These are phyloP conservation scores for Xylariaceae sp. DNA, from an alignment of 2,329 filamentous ascomycete genomes.

Conservation along the genomic window DNA sequence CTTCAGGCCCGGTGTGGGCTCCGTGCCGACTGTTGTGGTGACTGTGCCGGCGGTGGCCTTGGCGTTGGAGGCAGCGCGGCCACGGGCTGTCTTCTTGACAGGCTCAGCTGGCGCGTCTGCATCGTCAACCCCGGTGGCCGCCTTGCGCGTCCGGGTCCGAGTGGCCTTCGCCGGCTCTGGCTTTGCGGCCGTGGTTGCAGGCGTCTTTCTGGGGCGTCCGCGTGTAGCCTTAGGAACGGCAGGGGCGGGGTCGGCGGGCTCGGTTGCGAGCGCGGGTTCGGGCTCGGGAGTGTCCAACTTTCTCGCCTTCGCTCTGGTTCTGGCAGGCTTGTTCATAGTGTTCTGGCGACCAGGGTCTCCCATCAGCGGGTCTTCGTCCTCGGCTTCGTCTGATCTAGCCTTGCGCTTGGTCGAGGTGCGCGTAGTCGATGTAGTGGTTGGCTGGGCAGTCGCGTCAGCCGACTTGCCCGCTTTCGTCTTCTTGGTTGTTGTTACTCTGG, in stretches of 20 bases:
- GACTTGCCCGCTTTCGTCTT: constrained; percentile 9
- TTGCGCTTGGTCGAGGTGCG: constrained; percentile 40
- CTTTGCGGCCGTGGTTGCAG: constrained; percentile 25
- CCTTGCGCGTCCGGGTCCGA: constrained; percentile 24
- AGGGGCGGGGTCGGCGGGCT: constrained; percentile 14
- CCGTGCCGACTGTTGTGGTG: constrained; percentile 24
- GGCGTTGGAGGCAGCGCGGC: constrained; percentile 25
- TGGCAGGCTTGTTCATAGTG: constrained; percentile 26
- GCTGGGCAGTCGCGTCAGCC: constrained; percentile 4
- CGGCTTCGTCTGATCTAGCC: constrained; percentile 44
- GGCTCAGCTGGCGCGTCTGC: constrained; percentile 22
- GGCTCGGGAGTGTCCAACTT: constrained; percentile 29
- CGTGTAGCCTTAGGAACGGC: constrained; percentile 30
- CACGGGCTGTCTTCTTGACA: constrained; percentile 29
- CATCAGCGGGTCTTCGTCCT: constrained; percentile 36
- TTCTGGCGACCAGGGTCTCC: constrained; percentile 15
- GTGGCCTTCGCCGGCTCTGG: constrained; percentile 21
- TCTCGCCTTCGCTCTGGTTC: constrained; percentile 38
- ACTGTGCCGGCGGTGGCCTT: constrained; percentile 36
- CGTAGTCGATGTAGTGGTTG: constrained; percentile 14
- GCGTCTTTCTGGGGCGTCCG: constrained; percentile 25
- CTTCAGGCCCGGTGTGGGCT: constrained; percentile 29
- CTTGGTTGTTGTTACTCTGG: too few species aligned
- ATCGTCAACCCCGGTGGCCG: constrained; percentile 15
- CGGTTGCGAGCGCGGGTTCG: constrained; percentile 21